Evolutionary conservation across 306 rosid species (phyloP).

Genomic region (Styphnolobium japonicum): DNA sequence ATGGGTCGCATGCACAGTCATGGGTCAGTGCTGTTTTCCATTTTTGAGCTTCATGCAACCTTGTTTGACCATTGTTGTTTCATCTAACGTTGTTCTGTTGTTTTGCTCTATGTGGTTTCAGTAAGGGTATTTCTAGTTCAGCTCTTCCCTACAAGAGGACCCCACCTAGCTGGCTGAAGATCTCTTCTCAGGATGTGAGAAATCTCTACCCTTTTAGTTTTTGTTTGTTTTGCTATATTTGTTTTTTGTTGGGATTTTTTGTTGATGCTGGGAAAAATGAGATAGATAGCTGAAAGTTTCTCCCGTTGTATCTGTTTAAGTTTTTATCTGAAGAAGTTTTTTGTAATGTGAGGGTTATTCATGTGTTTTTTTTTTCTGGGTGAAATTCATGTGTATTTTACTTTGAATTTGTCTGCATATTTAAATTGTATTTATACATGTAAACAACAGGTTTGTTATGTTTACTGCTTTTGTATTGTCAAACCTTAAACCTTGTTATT

Average conservation of each 20-base stretch:
- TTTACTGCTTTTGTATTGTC: neutral
- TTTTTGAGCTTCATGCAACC: neutral
- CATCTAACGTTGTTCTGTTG: neutral
- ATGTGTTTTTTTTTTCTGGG: neutral
- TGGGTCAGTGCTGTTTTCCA: conserved; percentile 36
- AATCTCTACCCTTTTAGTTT: neutral
- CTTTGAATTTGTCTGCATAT: neutral
- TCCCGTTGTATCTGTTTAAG: neutral
- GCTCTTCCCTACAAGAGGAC: conserved; percentile 71
- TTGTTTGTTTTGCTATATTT: neutral
- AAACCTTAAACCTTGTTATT: neutral
- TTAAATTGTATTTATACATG: neutral
- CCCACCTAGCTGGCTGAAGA: conserved; percentile 64
- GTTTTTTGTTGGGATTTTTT: neutral
- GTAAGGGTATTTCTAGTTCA: conserved; percentile 69
- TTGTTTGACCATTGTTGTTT: neutral
- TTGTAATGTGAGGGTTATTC: neutral
- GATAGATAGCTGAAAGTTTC: neutral
- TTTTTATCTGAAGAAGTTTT: neutral
- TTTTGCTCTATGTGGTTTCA: neutral
- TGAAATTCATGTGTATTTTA: neutral
- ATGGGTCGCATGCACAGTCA: conserved; percentile 72
- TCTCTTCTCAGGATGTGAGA: conserved; percentile 56
- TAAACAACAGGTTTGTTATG: neutral
- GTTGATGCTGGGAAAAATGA: neutral